Percentiles rank a stretch among this genome's conserved stretches.
phyloP scores from a whole-genome alignment of 441 rosid species.

The Kokia cookei region DNA sequence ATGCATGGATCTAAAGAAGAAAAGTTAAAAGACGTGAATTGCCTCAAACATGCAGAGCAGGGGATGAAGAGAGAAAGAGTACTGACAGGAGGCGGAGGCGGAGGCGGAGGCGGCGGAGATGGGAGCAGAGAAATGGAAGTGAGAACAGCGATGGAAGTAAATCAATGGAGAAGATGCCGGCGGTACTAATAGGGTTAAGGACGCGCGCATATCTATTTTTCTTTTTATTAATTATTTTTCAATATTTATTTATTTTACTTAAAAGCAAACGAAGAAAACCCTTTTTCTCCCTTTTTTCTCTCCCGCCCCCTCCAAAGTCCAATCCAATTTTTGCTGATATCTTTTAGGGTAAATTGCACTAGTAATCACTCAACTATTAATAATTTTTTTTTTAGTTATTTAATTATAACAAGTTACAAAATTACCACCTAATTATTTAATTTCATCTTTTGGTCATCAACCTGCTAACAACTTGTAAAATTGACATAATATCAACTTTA shows the following conservation, averaged over 20 bases:
- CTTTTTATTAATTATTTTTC: background rate
- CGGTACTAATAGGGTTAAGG: conserved; percentile 23
- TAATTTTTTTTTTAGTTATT: background rate
- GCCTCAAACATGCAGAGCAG: background rate
- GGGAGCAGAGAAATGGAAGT: conserved; percentile 13
- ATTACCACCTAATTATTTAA: too few species aligned
- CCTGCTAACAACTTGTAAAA: too few species aligned
- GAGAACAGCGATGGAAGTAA: conserved; percentile 32
- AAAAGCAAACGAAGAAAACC: background rate
- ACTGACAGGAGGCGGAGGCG: conserved; percentile 20
- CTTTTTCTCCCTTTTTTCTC: background rate
- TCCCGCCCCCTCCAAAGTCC: background rate
- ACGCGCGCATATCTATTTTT: conserved; percentile 22
- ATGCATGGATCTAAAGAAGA: background rate
- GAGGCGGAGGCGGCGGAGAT: background rate
- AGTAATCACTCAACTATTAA: too few species aligned
- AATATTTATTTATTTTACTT: background rate
- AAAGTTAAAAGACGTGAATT: background rate
- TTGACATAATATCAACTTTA: too few species aligned
- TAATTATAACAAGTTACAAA: background rate
- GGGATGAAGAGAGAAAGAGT: background rate
- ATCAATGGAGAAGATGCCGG: conserved; percentile 37
- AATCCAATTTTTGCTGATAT: background rate
- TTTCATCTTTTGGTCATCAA: too few species aligned
- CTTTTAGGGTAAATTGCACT: background rate